Evolutionary conservation across 331 rosid species (phyloP), one percentile per base, ranked within the genome.

Genomic region (Malus hybrid): DNA sequence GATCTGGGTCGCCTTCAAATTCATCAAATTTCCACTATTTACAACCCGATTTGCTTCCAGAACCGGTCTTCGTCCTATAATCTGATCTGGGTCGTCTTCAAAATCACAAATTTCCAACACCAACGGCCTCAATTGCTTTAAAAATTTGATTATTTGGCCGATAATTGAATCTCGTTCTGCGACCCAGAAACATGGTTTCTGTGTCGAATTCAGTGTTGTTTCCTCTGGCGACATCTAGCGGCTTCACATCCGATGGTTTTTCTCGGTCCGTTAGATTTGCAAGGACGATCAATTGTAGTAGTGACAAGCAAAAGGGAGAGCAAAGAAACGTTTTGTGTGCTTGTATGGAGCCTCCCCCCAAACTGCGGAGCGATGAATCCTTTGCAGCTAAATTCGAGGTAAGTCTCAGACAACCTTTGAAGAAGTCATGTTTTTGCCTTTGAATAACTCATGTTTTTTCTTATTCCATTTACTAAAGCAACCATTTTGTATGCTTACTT

Each of bases 261-360:
- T 81, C 78, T 82, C 72, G 82, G 46, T 73, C 86, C 0, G 65
- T 82, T 68, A 75, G 79, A 67, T 77, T 84, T 15, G 78, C 72
- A 7, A 78, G 71, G 79, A 75, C 63, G 33, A 57, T 63, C 19
- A 77, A 32, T 74, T 67, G 82, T 63, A 29, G 67, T 14, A 52
- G 70, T 72, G 73, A 3, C 30, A 81, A 79, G 34, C 86, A 58
- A 75, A 79, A 16, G 32, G 81, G 36, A 78, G 85, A 78, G 80
- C 90, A 52, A 46, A 76, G 84, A 46, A 87, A 84, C 61, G 67
- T 87, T 72, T 68, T 83, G 5, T 90, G 99, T 81, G 87, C 95
- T 80, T 92, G 97, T 86, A 77, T 88, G 88, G 97, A 91, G 66
- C 90, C 98, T 74, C 87, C 97, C 5, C 86, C 64, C 5, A 82